Evolutionary conservation across 2,329 filamentous ascomycete species (phyloP), one percentile per base, ranked within the genome.

Genomic region (Apiospora sp.): DNA sequence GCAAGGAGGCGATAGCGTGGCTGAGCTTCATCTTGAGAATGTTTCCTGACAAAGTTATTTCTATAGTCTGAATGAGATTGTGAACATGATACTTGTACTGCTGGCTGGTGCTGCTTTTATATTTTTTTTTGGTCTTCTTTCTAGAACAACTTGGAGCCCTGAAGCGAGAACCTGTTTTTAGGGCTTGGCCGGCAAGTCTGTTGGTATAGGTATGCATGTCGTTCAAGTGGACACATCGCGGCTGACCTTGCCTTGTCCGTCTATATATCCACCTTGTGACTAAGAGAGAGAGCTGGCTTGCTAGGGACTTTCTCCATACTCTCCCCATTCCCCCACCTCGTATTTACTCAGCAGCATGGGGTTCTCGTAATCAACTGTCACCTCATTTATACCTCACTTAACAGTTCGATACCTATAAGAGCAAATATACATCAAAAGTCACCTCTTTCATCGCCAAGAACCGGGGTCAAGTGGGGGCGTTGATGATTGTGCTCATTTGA

Each of bases 1-100:
- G 4, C 5, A 44, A 37, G 24, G 48, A 43, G 10, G 46, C 24
- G 48, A 70, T 3, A 22, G 58, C 10, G 30, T 48, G 49, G 68
- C 16, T 19, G 46, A 41, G 2, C 68, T 70, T 58, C 68, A 70
- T 70, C 48, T 58, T 70, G 7, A 46, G n/a, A n/a, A 3, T n/a
- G 58, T 64, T 22, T 41, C 22, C 6, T 7, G 22, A 14, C 2
- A 13, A n/a, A 41, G 7, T n/a, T n/a, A n/a, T n/a, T n/a, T 8
- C n/a, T 41, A 6, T 64, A n/a, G 4, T 6, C 22, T 3, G 2
- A 41, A 24, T 8, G 10, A 22, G 8, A 12, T 64, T n/a, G 0
- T 24, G 19, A 14, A n/a, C 19, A 64, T 7, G 30, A n/a, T 13
- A 1, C 13, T 1, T 37, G 8, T n/a, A 8, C 14, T 19, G 8